A percentile compares a stretch with the other conserved stretches of the same genome.
phyloP scores from a whole-genome alignment of 495 filamentous ascomycete genomes.

The Hyaloscypha bicolor region DNA sequence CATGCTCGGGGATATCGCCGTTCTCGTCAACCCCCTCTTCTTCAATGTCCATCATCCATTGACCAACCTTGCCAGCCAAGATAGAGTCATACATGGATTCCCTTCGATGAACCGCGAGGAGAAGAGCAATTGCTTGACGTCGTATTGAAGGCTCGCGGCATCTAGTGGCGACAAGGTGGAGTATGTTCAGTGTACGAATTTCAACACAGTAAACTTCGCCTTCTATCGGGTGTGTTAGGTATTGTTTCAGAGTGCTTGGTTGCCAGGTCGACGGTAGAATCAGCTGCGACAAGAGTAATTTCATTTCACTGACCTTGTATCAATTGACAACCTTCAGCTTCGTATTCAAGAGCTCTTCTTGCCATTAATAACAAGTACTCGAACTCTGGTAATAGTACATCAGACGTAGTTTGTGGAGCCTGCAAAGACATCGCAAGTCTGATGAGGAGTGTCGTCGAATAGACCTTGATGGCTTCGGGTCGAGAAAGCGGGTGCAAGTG shows the following conservation, averaged over 20 bases:
- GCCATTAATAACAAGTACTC: slow-evolving; percentile 2
- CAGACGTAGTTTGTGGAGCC: slow-evolving; percentile 10
- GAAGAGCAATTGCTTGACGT: slow-evolving; percentile 26
- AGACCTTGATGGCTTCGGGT: slow-evolving; percentile 10
- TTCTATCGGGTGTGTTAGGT: slow-evolving; percentile 1
- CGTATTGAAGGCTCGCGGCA: slow-evolving; percentile 21
- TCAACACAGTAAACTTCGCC: slow-evolving; percentile 25
- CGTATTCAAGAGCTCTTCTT: slow-evolving; percentile 11
- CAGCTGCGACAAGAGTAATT: background rate
- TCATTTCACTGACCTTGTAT: slow-evolving; percentile 2
- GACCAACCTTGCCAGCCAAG: slow-evolving; percentile 15
- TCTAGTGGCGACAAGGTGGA: slow-evolving; percentile 25
- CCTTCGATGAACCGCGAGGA: slow-evolving; percentile 38
- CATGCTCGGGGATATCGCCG: slow-evolving; percentile 21
- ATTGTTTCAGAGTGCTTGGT: background rate
- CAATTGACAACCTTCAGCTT: background rate
- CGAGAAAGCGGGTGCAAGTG: slow-evolving; percentile 14
- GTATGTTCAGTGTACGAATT: slow-evolving; percentile 16
- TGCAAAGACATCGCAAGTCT: slow-evolving; percentile 13
- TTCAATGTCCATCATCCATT: slow-evolving; percentile 26
- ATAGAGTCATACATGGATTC: slow-evolving; percentile 48
- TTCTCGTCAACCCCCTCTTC: slow-evolving; percentile 19
- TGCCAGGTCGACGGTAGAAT: background rate
- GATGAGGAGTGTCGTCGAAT: slow-evolving; percentile 12
- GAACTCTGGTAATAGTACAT: slow-evolving; percentile 20